Evolutionary conservation across 805 yeast genomes (phyloP), one percentile per base, ranked within the genome.

Genomic region (Candida maesae): DNA sequence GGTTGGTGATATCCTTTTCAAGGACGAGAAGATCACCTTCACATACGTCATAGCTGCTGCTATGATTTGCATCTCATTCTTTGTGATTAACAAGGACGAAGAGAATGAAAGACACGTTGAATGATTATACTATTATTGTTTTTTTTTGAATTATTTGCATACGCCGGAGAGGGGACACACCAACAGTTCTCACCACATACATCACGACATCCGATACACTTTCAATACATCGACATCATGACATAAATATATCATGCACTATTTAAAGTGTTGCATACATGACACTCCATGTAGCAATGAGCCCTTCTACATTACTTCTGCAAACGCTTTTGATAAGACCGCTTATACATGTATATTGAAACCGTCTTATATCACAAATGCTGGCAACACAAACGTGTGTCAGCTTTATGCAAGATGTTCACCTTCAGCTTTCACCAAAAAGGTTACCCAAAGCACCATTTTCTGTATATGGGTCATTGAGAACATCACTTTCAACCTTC

Each of bases 1-100:
- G 86, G 61, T 88, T 24, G 96, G 96, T 23, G 99, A 93, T 59
- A 71, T 88, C 60, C 41, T 88, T 6, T 67, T 89, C 50, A 83
- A 85, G 56, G 77, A 76, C 25, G 79, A 82, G 49, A 60, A 66
- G 26, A 73, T 86, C 53, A 73, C 86, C 14, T 51, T 71, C 30
- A 57, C 78, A 41, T 93, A 93, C 58, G 63, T 83, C 11, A 52
- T 83, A 27, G 98, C 98, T 2, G 98, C 98, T 2, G 53, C 64
- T 3, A 66, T 89, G 36, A 95, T 93, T 28, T 78, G 90, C 19
- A 63, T 79, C 17, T 91, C 97, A 1, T 93, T 93, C 59, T 76
- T 89, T 50, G 79, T 84, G 33, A 81, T 93, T 33, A 91, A 91
- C 62, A 78, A 71, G 48, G 87, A 81, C 52, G 95, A 87, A 47